phyloP scores from a whole-genome alignment of 768 basidiomycete species.

The Rhodotorula graminis region DNA sequence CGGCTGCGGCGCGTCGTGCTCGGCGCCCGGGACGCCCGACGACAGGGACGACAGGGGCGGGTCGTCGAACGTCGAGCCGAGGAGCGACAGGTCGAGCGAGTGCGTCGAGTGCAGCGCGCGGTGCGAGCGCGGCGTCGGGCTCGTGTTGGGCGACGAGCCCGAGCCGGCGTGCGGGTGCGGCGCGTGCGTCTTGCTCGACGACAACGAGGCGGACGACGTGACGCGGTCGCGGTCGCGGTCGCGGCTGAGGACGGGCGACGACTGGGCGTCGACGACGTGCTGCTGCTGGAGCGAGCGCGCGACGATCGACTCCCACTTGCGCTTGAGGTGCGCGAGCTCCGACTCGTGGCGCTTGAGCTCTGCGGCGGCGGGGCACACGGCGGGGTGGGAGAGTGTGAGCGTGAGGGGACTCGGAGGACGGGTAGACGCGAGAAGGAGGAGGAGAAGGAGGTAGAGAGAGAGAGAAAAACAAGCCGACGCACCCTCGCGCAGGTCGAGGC shows the following conservation, averaged over 20 bases:
- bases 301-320: constrained; percentile 41
- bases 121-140: constrained; percentile 6
- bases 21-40: neutral
- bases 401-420: too few species aligned
- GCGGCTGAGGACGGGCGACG: neutral
- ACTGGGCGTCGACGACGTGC: constrained; percentile 15
- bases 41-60: neutral
- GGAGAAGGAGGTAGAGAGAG: too few species aligned
- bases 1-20: too few species aligned
- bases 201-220: constrained; percentile 6
- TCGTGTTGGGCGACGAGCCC: constrained; percentile 22
- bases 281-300: constrained; percentile 24
- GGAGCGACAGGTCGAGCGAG: constrained; percentile 35
- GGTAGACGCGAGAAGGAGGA: too few species aligned
- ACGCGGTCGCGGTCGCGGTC: neutral
- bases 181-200: constrained; percentile 13
- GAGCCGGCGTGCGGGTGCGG: neutral
- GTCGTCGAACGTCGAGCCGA: constrained; percentile 25
- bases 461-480: neutral
- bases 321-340: constrained; percentile 37
- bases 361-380: too few species aligned
- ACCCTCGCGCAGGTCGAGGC: constrained; percentile 43
- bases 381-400: neutral
- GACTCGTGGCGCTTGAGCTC: constrained; percentile 42
- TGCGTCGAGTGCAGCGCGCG: constrained; percentile 4